Conservation (phyloP, 805 yeast species). For the Teunomyces panamensis region DNA sequence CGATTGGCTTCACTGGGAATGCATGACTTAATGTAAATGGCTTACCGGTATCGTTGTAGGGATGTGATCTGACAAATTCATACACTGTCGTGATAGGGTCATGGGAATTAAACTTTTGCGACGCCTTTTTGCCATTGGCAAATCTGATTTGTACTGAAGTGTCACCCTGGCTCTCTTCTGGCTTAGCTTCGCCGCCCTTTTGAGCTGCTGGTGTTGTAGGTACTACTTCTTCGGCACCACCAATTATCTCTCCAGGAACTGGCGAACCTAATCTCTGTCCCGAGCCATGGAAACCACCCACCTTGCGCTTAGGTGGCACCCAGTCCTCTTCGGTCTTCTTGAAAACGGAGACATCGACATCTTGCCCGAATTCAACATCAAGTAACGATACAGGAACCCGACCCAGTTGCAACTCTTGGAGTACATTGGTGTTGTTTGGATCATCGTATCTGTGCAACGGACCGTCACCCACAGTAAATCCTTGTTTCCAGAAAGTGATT, state of each 20-base stretch:
- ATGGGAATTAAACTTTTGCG: conserved; percentile 59
- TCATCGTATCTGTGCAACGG: conserved; percentile 84
- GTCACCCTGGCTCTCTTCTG: conserved; percentile 50
- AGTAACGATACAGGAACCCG: conserved; percentile 84
- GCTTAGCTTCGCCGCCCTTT: not conserved
- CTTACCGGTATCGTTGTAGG: conserved; percentile 45
- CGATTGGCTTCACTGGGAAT: conserved; percentile 76
- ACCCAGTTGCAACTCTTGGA: conserved; percentile 81
- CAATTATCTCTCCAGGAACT: conserved; percentile 63
- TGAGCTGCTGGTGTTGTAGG: conserved; percentile 13
- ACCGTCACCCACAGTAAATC: conserved; percentile 94
- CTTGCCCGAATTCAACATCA: conserved; percentile 85
- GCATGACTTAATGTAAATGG: conserved; percentile 70
- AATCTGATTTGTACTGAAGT: conserved; percentile 77
- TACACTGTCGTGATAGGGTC: conserved; percentile 68
- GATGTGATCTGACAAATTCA: conserved; percentile 56
- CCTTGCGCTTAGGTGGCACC: conserved; percentile 57
- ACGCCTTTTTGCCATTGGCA: conserved; percentile 72
- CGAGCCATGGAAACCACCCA: conserved; percentile 70
- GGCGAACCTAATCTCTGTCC: conserved; percentile 91
- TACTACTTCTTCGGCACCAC: conserved; percentile 7
- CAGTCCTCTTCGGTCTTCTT: conserved; percentile 80
- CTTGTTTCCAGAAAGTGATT: conserved; percentile 94
- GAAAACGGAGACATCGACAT: conserved; percentile 85
- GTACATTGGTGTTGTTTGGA: conserved; percentile 76